phyloP scores from a whole-genome alignment of 805 yeast species.

The Teunomyces stri region DNA sequence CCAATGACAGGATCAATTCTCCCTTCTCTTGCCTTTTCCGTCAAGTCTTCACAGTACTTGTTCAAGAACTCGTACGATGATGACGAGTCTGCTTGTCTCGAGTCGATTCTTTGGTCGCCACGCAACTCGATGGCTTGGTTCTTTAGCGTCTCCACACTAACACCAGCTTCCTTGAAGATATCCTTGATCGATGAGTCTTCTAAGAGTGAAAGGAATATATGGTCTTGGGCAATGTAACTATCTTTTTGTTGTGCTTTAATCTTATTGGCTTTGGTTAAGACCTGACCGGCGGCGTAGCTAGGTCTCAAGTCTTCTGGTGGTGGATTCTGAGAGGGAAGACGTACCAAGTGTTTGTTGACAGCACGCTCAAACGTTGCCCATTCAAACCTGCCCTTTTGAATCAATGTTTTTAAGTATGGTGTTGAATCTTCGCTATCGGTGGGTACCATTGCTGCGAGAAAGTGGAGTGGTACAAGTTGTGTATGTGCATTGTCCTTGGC shows the following conservation, averaged over 20 bases:
- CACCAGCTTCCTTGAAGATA: constrained; percentile 67
- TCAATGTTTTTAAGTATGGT: constrained; percentile 70
- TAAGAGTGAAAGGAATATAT: constrained; percentile 76
- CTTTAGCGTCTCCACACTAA: constrained; percentile 70
- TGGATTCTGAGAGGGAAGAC: constrained; percentile 85
- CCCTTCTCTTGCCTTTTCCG: constrained; percentile 91
- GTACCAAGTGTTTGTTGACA: constrained; percentile 77
- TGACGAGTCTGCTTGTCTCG: constrained; percentile 90
- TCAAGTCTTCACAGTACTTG: constrained; percentile 91
- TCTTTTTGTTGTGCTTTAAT: constrained; percentile 88
- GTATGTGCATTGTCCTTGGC: constrained; percentile 85
- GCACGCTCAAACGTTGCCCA: constrained; percentile 76
- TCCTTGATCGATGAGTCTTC: constrained; percentile 72
- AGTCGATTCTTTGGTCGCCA: constrained; percentile 89
- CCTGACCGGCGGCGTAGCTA: constrained; percentile 71
- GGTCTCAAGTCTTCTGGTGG: constrained; percentile 81
- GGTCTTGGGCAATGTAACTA: constrained; percentile 91
- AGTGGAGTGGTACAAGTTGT: constrained; percentile 82
- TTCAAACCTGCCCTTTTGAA: constrained; percentile 86
- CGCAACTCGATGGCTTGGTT: constrained; percentile 77
- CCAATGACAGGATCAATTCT: constrained; percentile 98
- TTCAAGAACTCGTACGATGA: constrained; percentile 76
- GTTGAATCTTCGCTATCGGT: constrained; percentile 46
- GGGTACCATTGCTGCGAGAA: constrained; percentile 86
- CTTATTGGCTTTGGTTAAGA: constrained; percentile 71